Evolutionary conservation across 257 asterid species (phyloP).

Genomic region (Solanum chiquidenum): DNA sequence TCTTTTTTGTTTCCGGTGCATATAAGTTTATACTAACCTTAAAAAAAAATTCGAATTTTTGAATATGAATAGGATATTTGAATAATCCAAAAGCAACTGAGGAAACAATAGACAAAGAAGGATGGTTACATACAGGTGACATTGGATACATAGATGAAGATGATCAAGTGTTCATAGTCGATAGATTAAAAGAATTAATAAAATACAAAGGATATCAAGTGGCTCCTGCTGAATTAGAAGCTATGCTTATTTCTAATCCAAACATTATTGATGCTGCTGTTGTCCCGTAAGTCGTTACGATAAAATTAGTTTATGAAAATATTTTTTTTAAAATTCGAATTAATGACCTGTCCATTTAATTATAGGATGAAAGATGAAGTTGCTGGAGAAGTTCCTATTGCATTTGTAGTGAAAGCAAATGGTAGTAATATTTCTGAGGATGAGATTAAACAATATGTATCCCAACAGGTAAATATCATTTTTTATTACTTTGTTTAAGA

Average conservation of each 20-base stretch:
- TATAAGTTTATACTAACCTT: background rate
- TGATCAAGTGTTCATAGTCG: slow-evolving; percentile 25
- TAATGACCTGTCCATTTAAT: background rate
- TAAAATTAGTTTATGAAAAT: background rate
- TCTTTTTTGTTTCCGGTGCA: background rate
- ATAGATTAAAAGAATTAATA: slow-evolving; percentile 28
- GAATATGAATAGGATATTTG: slow-evolving; percentile 18
- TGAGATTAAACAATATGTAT: slow-evolving; percentile 8
- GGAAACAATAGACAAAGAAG: slow-evolving; percentile 23
- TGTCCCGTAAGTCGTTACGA: slow-evolving; percentile 14
- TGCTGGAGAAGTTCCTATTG: slow-evolving; percentile 25
- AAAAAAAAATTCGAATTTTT: background rate
- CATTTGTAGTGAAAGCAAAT: background rate
- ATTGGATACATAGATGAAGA: slow-evolving; percentile 28
- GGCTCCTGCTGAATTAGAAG: slow-evolving; percentile 38
- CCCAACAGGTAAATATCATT: slow-evolving; percentile 5
- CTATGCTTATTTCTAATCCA: slow-evolving; percentile 22
- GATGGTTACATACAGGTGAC: slow-evolving; percentile 41
- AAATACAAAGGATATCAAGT: slow-evolving; percentile 42
- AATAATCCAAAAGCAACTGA: slow-evolving; percentile 23
- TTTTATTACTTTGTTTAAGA: background rate
- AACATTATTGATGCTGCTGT: slow-evolving; percentile 31
- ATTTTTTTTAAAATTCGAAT: background rate
- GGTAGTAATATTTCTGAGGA: background rate
- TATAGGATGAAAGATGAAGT: slow-evolving; percentile 16